A percentile compares a stretch with the other conserved stretches of the same genome.
Conservation (phyloP, 345 rosid genomes). For the Populus tremula region DNA sequence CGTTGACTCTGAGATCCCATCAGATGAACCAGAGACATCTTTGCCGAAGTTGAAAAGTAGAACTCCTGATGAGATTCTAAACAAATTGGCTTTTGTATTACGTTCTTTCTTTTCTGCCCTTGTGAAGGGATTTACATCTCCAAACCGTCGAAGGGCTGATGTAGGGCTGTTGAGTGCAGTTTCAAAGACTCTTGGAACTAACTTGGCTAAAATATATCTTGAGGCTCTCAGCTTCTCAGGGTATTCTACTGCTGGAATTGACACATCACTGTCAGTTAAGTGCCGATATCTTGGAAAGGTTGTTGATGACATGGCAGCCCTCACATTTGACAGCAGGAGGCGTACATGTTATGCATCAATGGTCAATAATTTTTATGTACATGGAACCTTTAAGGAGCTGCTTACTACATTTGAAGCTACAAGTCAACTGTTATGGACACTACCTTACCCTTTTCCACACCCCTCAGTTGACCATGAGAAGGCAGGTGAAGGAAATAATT, state of each 20-base stretch:
- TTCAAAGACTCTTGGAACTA: conserved; percentile 81
- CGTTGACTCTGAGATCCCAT: conserved; percentile 60
- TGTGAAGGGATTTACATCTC: conserved; percentile 86
- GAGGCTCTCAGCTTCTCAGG: conserved; percentile 87
- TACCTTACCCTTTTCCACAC: conserved; percentile 53
- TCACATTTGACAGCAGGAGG: conserved; percentile 78
- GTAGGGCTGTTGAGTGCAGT: conserved; percentile 66
- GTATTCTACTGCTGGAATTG: conserved; percentile 60
- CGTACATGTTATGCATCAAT: conserved; percentile 79
- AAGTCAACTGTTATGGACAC: conserved; percentile 81
- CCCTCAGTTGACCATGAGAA: conserved; percentile 60
- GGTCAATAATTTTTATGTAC: conserved; percentile 88
- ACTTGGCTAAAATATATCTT: conserved; percentile 70
- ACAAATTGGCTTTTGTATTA: conserved; percentile 65
- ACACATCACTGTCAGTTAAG: conserved; percentile 63
- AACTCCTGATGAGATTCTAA: conserved; percentile 77
- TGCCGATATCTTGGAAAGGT: conserved; percentile 91
- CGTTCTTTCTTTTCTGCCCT: conserved; percentile 77
- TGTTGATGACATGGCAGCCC: conserved; percentile 76
- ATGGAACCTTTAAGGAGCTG: conserved; percentile 85
- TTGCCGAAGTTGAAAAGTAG: conserved; percentile 66
- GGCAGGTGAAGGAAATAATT: conserved; percentile 60
- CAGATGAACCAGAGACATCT: conserved; percentile 55
- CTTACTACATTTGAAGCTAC: conserved; percentile 96
- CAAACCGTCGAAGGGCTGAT: conserved; percentile 90